Evolutionary conservation across 139 green algal species (phyloP).

Genomic region (Haematococcus sp.): DNA sequence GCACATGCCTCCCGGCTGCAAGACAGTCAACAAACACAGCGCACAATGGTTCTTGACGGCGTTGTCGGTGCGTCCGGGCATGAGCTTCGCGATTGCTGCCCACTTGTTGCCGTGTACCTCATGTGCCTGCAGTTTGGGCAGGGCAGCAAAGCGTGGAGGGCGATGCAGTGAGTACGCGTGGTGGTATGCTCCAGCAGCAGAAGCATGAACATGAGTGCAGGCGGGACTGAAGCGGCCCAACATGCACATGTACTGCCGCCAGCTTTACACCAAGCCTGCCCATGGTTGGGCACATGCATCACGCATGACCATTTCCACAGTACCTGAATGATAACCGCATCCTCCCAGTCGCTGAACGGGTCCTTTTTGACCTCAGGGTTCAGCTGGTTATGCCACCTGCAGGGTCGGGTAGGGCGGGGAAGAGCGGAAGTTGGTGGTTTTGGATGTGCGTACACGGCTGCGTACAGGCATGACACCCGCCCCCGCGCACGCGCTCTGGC

Average conservation of each 20-base stretch:
- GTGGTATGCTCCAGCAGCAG: not conserved
- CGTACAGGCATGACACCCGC: no score
- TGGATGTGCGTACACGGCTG: no score
- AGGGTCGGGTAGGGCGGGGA: no score
- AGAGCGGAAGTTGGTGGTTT: no score
- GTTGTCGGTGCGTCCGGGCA: slow-evolving; percentile 65
- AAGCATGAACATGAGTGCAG: not conserved
- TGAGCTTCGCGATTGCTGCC: slow-evolving; percentile 56
- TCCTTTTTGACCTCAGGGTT: slow-evolving; percentile 56
- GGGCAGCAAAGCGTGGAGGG: not conserved
- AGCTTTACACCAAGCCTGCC: not conserved
- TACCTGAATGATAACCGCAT: slow-evolving; percentile 57
- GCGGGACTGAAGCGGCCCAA: no score
- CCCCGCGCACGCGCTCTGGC: no score
- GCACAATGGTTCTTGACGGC: slow-evolving; percentile 61
- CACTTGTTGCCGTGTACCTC: slow-evolving; percentile 11
- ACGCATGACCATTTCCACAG: not conserved
- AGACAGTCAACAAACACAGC: no score
- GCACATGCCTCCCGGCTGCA: no score
- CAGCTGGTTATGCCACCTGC: slow-evolving; percentile 63
- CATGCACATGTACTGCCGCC: no score
- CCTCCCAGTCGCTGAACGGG: slow-evolving; percentile 60
- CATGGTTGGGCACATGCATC: no score
- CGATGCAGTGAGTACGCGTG: no score
- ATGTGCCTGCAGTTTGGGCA: not conserved